A percentile compares a stretch with the other conserved stretches of the same genome.
Conservation (phyloP, 495 filamentous ascomycete genomes). For the Glarea lozoyensis region DNA sequence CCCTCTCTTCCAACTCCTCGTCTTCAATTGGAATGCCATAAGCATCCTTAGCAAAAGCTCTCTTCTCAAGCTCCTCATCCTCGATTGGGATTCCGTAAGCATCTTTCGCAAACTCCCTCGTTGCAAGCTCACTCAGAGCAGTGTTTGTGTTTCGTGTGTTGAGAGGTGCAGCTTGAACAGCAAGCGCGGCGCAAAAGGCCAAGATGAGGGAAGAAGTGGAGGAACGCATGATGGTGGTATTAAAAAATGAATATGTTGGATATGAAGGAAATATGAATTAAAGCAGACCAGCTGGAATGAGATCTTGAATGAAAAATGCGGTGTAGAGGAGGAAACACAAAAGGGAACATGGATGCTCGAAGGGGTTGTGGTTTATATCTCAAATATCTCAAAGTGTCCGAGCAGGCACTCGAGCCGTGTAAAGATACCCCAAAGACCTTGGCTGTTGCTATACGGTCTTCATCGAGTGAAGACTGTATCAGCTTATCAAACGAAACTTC, state of each 20-base stretch:
- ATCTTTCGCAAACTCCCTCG: background rate
- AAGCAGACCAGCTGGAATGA: slow-evolving; percentile 10
- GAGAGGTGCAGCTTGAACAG: slow-evolving; percentile 6
- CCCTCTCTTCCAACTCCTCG: too few species aligned
- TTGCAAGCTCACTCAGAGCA: too few species aligned
- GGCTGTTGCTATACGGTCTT: too few species aligned
- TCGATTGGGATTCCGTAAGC: background rate
- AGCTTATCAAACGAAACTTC: too few species aligned
- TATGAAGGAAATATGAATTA: slow-evolving; percentile 2
- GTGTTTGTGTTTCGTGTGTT: background rate
- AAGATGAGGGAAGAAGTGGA: slow-evolving; percentile 10
- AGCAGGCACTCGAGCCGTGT: too few species aligned
- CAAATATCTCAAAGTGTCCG: too few species aligned
- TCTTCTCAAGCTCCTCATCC: slow-evolving; percentile 6
- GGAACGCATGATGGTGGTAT: slow-evolving; percentile 12
- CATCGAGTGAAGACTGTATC: too few species aligned
- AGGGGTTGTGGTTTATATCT: slow-evolving; percentile 1
- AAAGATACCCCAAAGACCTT: too few species aligned
- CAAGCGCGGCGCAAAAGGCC: slow-evolving; percentile 6
- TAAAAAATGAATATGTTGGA: background rate
- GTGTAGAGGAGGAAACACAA: background rate
- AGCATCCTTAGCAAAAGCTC: too few species aligned
- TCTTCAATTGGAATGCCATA: too few species aligned
- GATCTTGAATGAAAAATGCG: background rate
- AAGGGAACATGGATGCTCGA: background rate